Evolutionary conservation across 2,329 filamentous ascomycete genomes (phyloP), one percentile per base, ranked within the genome.

Genomic region (Apiospora rasikravindrae): DNA sequence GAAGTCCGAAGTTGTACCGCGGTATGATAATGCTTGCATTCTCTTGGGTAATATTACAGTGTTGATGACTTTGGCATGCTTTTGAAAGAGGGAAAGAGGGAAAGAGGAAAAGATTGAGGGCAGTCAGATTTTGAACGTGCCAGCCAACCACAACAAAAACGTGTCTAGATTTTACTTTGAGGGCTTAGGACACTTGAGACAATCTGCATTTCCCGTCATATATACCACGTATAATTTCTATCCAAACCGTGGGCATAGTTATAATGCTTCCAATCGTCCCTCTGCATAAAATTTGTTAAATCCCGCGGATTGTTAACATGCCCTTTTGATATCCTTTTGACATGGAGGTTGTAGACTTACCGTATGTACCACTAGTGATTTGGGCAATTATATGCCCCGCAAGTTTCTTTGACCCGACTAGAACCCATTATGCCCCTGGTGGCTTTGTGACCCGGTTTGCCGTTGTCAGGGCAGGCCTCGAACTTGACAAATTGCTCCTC

Each of bases 21-120:
- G 45, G 67, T 69, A 69, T 51, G 67, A 44, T 33, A 69, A n/a
- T n/a, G 45, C 13, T 22, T 69, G 40, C 67, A 69, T 69, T 67
- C 14, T 29, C 4, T 49, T 2, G 19, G 8, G 51, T 19, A 26
- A 57, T 29, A 26, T 53, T 29, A 53, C 24, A 29, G 29, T 57
- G 13, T 26, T 26, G n/a, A 33, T 5, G 24, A 29, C 11, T 29
- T 57, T 16, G 24, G 51, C 51, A 2, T 53, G 49, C 26, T 57
- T 26, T 51, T 51, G 33, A 33, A 33, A 33, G 33, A 33, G 33
- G 33, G 47, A 51, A 33, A 33, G 33, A 33, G 33, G 33, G 47
- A 51, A 29, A 26, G 51, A 29, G 24, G 51, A 29, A 57, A 29
- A 57, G n/a, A 29, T 33, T 57, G 13, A n/a, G 24, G 10, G 51